These are phyloP conservation scores for Primulina huaijiensis DNA, from an alignment of 257 asterid genomes.

Conservation along the genomic window DNA sequence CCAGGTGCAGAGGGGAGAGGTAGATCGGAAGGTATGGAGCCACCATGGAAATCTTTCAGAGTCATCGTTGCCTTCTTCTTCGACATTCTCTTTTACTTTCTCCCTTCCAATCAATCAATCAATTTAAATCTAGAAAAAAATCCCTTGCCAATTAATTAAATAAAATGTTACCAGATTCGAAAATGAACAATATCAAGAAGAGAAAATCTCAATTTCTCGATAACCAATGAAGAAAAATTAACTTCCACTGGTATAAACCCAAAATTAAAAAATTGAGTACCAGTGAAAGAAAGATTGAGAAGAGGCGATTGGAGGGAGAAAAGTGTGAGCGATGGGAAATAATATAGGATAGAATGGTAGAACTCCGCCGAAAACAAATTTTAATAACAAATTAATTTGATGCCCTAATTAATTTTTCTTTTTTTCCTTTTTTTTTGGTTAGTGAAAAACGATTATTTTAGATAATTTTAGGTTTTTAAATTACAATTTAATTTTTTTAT, in stretches of 20 bases:
- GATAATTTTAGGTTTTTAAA: no score
- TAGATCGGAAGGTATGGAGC: slow-evolving; percentile 94
- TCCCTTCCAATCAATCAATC: slow-evolving; percentile 18
- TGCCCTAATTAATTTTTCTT: background rate
- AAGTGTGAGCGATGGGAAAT: background rate
- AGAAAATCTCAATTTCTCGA: background rate
- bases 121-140: background rate
- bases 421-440: no score
- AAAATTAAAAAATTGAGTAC: background rate
- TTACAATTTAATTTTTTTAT: no score
- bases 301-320: background rate
- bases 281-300: background rate
- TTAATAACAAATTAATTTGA: background rate
- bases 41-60: slow-evolving; percentile 91
- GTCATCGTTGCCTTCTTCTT: slow-evolving; percentile 97
- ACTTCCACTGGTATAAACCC: background rate
- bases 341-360: no score
- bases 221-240: background rate
- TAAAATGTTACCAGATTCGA: no score
- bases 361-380: background rate
- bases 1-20: slow-evolving; percentile 96
- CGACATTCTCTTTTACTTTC: slow-evolving; percentile 44
- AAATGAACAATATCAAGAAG: background rate
- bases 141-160: background rate
- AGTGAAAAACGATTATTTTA: no score